phyloP scores from a whole-genome alignment of 805 yeast species.

The Yarrowia sp. region DNA sequence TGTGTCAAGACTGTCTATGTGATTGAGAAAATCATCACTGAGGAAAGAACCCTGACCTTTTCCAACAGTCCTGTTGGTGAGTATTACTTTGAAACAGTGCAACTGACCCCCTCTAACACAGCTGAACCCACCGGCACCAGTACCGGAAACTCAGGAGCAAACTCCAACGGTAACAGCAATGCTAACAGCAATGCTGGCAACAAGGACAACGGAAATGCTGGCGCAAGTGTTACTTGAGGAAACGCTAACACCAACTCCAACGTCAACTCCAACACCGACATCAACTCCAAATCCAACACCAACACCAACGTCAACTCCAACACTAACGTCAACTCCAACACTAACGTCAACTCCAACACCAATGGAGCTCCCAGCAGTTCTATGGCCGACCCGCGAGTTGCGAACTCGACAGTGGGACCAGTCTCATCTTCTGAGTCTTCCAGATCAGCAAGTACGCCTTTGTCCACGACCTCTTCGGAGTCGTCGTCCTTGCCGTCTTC shows the following conservation, averaged over 20 bases:
- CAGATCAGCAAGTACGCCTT: neutral
- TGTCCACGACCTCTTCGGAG: neutral
- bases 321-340: neutral
- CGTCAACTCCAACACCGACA: neutral
- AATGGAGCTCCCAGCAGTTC: neutral
- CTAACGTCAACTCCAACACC: neutral
- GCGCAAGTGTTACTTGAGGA: neutral
- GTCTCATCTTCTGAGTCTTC: neutral
- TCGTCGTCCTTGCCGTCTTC: neutral
- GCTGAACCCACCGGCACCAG: neutral
- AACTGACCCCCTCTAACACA: neutral
- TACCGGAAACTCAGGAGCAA: neutral
- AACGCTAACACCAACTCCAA: neutral
- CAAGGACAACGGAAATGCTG: neutral
- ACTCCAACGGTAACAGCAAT: neutral
- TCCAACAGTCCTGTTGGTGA: neutral
- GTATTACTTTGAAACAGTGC: neutral
- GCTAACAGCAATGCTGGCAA: neutral
- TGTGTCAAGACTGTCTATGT: constrained; percentile 6
- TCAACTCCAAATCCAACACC: neutral
- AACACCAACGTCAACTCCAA: neutral
- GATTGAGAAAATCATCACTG: neutral
- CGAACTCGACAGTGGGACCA: neutral
- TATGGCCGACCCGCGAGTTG: neutral
- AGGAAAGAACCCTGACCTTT: neutral